phyloP scores from a whole-genome alignment of 1,284 basidiomycete genomes.

The Lentinus polychrous region DNA sequence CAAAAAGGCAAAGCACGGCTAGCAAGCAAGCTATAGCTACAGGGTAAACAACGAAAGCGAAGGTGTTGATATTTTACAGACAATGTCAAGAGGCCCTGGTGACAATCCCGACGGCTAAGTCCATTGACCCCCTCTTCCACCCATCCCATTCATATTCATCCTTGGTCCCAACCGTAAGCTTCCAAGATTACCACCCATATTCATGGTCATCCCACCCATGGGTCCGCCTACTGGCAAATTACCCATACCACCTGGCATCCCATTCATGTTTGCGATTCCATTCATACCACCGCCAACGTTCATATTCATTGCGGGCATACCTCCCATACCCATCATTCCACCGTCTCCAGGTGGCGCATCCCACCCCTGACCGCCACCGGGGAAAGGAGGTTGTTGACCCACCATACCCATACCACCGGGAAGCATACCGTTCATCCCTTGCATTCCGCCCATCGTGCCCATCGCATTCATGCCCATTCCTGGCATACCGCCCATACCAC shows the following conservation, averaged over 20 bases:
- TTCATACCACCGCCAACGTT: constrained; percentile 13
- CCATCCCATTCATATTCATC: constrained; percentile 11
- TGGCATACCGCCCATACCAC: constrained; percentile 17
- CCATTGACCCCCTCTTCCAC: constrained; percentile 2
- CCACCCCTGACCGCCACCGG: constrained; percentile 23
- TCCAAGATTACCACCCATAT: constrained; percentile 8
- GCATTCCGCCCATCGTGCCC: constrained; percentile 22
- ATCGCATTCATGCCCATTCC: constrained; percentile 27
- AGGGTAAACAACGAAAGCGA: too few species aligned
- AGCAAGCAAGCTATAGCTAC: too few species aligned
- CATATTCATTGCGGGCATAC: constrained; percentile 13
- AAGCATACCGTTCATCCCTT: constrained; percentile 15
- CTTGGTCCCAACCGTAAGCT: constrained; percentile 1
- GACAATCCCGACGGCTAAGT: background rate
- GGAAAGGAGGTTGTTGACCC: too few species aligned
- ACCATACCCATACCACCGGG: too few species aligned
- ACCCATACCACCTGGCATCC: constrained; percentile 2
- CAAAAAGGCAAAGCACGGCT: too few species aligned
- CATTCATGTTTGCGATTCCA: constrained; percentile 25
- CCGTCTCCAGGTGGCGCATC: constrained; percentile 12
- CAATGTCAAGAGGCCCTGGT: too few species aligned
- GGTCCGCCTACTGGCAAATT: constrained; percentile 7
- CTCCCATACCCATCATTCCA: constrained; percentile 27
- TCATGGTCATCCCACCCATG: background rate
- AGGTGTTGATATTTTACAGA: too few species aligned